A percentile compares a stretch with the other conserved stretches of the same genome.
Conservation (phyloP, 2,329 filamentous ascomycete genomes). For the Alternaria solani region DNA sequence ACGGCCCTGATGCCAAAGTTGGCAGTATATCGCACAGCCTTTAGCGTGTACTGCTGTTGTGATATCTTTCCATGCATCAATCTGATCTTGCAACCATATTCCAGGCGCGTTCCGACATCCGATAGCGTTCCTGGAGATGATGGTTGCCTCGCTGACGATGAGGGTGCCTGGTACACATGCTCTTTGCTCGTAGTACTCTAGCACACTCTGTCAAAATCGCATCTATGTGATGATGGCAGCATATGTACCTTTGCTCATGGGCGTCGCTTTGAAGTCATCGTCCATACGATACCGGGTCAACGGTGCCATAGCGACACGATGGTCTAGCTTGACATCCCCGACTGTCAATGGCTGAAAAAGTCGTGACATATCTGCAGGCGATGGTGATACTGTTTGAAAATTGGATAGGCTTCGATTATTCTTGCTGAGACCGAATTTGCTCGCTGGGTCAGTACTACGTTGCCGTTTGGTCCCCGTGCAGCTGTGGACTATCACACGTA, state of each 20-base stretch:
- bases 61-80: constrained; percentile 65
- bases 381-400: not conserved
- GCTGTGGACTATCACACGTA: not conserved
- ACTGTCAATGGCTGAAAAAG: constrained; percentile 47
- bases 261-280: constrained; percentile 55
- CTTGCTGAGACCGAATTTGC: not conserved
- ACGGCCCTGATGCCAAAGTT: constrained; percentile 68
- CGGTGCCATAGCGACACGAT: constrained; percentile 47
- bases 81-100: constrained; percentile 57
- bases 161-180: constrained; percentile 61
- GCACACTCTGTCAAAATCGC: not conserved
- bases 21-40: constrained; percentile 65
- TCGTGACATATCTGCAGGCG: constrained; percentile 22
- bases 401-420: not conserved
- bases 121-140: constrained; percentile 56
- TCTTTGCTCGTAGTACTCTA: constrained; percentile 62
- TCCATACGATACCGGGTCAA: constrained; percentile 51
- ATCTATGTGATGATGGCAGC: not conserved
- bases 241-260: constrained; percentile 17
- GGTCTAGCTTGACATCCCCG: constrained; percentile 36
- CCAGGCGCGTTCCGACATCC: constrained; percentile 62
- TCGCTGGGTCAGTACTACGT: not conserved
- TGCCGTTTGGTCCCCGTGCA: not conserved
- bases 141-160: constrained; percentile 65
- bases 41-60: constrained; percentile 67